phyloP scores from a whole-genome alignment of 2,329 filamentous ascomycete species.

The Cladosporium cucumerinum region DNA sequence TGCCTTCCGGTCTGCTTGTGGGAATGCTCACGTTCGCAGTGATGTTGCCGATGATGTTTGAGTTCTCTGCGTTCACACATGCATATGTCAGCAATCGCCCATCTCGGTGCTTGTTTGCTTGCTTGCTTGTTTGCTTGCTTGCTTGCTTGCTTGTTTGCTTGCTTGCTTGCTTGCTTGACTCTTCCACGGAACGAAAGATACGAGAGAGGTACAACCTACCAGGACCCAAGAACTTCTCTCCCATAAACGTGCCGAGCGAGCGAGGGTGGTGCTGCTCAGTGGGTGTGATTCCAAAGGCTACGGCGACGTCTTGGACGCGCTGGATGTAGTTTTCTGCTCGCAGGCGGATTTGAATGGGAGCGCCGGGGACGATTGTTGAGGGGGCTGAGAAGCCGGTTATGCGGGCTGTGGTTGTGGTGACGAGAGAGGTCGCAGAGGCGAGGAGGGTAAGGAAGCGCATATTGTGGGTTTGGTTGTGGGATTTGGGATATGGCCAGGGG shows the following conservation, averaged over 20 bases:
- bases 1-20: conserved; percentile 11
- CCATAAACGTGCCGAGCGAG: conserved; percentile 14
- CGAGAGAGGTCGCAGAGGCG: conserved; percentile 9
- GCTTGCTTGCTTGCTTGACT: too few species aligned
- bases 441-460: conserved; percentile 2
- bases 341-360: conserved; percentile 40
- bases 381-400: conserved; percentile 46
- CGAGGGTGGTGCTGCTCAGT: not conserved
- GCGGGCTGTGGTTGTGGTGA: conserved; percentile 35
- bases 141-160: too few species aligned
- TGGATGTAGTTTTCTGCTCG: conserved; percentile 46
- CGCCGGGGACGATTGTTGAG: conserved; percentile 39
- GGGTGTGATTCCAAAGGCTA: conserved; percentile 40
- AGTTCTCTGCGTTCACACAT: conserved; percentile 1
- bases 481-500: not conserved
- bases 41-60: conserved; percentile 21
- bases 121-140: too few species aligned
- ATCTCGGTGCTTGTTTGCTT: too few species aligned
- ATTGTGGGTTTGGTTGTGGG: not conserved
- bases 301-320: conserved; percentile 43
- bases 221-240: conserved; percentile 7
- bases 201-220: not conserved
- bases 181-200: too few species aligned
- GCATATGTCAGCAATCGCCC: not conserved
- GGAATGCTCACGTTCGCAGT: conserved; percentile 24